Conservation (phyloP, 192 early-diverging fungal species). For the Coemansia sp. region DNA sequence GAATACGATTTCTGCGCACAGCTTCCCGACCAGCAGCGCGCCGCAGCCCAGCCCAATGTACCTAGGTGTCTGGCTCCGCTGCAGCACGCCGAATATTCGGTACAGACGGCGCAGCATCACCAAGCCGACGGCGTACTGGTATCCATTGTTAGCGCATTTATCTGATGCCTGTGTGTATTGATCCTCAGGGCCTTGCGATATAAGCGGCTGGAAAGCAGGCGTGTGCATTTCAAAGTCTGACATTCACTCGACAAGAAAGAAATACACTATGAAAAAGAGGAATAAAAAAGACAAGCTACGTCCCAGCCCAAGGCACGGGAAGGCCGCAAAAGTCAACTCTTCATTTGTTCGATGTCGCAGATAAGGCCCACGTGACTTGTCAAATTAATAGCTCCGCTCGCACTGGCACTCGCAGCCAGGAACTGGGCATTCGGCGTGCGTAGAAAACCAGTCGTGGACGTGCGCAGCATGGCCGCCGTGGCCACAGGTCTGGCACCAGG, state of each 20-base stretch:
- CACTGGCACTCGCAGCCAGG: slow-evolving; percentile 71
- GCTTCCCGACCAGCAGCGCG: slow-evolving; percentile 27
- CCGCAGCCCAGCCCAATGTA: slow-evolving; percentile 29
- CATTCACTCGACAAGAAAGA: neutral
- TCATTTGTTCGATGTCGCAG: neutral
- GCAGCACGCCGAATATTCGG: slow-evolving; percentile 20
- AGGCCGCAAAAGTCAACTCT: neutral
- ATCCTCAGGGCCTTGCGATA: neutral
- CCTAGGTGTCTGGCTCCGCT: slow-evolving; percentile 1
- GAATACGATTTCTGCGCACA: slow-evolving; percentile 40
- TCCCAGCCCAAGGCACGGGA: neutral
- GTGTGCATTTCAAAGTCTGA: slow-evolving; percentile 8
- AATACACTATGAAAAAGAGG: neutral
- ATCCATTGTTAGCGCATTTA: neutral
- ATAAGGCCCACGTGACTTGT: neutral
- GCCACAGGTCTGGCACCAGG: slow-evolving; percentile 97
- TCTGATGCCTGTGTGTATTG: neutral
- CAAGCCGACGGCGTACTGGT: slow-evolving; percentile 34
- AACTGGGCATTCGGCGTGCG: slow-evolving; percentile 84
- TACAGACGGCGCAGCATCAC: slow-evolving; percentile 27
- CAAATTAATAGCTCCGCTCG: slow-evolving; percentile 16
- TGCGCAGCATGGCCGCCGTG: slow-evolving; percentile 96
- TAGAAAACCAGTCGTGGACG: slow-evolving; percentile 88
- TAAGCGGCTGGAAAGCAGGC: neutral
- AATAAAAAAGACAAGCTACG: neutral